These are phyloP conservation scores for Chaetoceros muelleri DNA, from an alignment of 108 stramenopile genomes.

Conservation along the genomic window DNA sequence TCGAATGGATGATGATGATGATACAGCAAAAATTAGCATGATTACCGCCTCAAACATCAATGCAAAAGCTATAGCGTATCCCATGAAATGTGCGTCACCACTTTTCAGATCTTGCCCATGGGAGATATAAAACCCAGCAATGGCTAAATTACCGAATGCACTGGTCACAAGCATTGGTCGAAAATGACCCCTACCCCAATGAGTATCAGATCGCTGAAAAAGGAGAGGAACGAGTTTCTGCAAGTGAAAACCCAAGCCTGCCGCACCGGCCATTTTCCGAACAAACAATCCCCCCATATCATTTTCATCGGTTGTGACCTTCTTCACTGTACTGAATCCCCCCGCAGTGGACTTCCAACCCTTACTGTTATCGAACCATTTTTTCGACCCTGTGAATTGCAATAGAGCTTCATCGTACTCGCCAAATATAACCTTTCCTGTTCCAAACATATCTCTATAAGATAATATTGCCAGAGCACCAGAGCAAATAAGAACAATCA, in stretches of 20 bases:
- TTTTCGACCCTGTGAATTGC: constrained; percentile 68
- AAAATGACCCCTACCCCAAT: constrained; percentile 71
- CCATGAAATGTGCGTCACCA: constrained; percentile 44
- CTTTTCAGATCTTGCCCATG: constrained; percentile 42
- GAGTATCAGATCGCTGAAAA: constrained; percentile 60
- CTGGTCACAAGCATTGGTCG: constrained; percentile 37
- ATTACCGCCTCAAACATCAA: constrained; percentile 52
- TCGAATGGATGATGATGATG: constrained; percentile 5
- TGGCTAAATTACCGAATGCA: constrained; percentile 43
- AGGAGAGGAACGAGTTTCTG: constrained; percentile 67
- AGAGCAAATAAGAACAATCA: constrained; percentile 62
- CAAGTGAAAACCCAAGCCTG: constrained; percentile 53
- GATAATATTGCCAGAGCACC: constrained; percentile 61
- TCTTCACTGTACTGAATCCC: constrained; percentile 59
- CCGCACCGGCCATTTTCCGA: constrained; percentile 71
- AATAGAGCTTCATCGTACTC: constrained; percentile 36
- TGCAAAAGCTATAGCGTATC: constrained; percentile 30
- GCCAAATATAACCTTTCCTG: constrained; percentile 58
- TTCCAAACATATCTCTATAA: constrained; percentile 70
- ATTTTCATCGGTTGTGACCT: constrained; percentile 71
- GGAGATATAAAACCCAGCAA: constrained; percentile 37
- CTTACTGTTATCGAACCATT: constrained; percentile 56
- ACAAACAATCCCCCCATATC: constrained; percentile 84
- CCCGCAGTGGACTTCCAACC: constrained; percentile 83
- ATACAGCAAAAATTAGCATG: constrained; percentile 25